A percentile compares a stretch with the other conserved stretches of the same genome.
These are phyloP conservation scores for Amoebophrya sp. DNA, from an alignment of 169 alveolate genomes.

Conservation along the genomic window DNA sequence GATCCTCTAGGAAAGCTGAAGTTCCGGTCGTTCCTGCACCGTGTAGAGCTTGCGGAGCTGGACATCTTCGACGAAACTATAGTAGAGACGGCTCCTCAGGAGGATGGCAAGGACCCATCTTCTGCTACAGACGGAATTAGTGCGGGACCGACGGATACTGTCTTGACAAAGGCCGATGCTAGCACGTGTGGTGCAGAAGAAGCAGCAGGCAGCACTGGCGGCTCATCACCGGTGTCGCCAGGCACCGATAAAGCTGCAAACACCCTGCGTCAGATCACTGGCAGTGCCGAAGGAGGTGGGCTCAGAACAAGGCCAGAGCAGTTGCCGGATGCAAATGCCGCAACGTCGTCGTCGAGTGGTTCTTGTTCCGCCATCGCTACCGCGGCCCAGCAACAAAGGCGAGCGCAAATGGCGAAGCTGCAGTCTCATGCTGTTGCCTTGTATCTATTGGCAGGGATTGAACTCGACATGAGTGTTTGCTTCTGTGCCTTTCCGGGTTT, in stretches of 20 bases:
- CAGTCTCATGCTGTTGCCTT: neutral
- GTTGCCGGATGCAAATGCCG: neutral
- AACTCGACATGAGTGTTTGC: neutral
- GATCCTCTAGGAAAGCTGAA: neutral
- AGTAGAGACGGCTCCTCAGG: too few species aligned
- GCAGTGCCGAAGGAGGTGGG: neutral
- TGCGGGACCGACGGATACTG: too few species aligned
- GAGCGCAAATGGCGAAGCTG: neutral
- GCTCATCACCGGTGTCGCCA: too few species aligned
- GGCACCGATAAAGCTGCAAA: neutral
- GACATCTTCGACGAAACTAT: neutral
- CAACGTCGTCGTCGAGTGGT: neutral
- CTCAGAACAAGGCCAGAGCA: neutral
- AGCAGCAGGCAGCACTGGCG: too few species aligned
- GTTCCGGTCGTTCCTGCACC: neutral
- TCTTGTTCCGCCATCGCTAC: neutral
- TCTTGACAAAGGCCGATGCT: too few species aligned
- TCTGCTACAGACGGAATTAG: too few species aligned
- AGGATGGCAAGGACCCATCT: too few species aligned
- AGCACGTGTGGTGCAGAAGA: too few species aligned
- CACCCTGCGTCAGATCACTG: neutral
- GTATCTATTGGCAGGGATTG: neutral
- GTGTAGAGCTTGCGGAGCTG: neutral
- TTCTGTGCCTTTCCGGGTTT: neutral
- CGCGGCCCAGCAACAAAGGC: neutral